Percentiles rank a stretch among this genome's conserved stretches.
Evolutionary conservation across 495 filamentous ascomycete species (phyloP).

Genomic region (Tuber borchii): DNA sequence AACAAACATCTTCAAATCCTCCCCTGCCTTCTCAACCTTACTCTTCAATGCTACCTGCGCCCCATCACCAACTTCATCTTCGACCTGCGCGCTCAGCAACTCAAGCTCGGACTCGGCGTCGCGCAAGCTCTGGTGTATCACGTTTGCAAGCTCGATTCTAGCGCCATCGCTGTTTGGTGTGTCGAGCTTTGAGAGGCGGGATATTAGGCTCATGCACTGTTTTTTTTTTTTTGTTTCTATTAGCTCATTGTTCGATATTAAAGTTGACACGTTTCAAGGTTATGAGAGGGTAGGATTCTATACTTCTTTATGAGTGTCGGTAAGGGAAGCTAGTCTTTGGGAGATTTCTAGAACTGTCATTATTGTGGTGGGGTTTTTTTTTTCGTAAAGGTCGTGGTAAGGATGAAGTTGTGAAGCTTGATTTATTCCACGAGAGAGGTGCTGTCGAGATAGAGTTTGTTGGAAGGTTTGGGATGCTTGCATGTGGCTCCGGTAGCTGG

Average conservation of each 20-base stretch:
- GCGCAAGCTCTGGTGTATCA: conserved; percentile 75
- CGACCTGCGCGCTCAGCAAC: conserved; percentile 68
- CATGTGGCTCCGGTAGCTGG: background rate
- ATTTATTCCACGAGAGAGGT: background rate
- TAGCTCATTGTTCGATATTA: conserved; percentile 9
- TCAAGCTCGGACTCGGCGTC: conserved; percentile 85
- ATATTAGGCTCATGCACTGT: conserved; percentile 38
- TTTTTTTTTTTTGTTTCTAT: background rate
- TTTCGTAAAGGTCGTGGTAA: background rate
- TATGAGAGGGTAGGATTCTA: background rate
- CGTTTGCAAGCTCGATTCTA: conserved; percentile 65
- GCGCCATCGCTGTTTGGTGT: conserved; percentile 21
- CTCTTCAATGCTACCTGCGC: conserved; percentile 57
- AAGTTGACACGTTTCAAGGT: conserved; percentile 17
- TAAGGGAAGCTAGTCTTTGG: conserved; percentile 36
- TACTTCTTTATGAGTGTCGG: conserved; percentile 39
- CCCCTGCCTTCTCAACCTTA: conserved; percentile 55
- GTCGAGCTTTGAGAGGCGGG: conserved; percentile 37
- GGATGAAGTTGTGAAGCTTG: background rate
- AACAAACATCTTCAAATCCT: conserved; percentile 63
- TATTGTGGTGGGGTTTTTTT: background rate
- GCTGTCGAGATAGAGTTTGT: background rate
- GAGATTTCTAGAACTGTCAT: conserved; percentile 38
- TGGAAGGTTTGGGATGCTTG: background rate
- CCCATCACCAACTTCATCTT: conserved; percentile 48